phyloP scores from a whole-genome alignment of 257 asterid genomes.

The Capsicum chinense region DNA sequence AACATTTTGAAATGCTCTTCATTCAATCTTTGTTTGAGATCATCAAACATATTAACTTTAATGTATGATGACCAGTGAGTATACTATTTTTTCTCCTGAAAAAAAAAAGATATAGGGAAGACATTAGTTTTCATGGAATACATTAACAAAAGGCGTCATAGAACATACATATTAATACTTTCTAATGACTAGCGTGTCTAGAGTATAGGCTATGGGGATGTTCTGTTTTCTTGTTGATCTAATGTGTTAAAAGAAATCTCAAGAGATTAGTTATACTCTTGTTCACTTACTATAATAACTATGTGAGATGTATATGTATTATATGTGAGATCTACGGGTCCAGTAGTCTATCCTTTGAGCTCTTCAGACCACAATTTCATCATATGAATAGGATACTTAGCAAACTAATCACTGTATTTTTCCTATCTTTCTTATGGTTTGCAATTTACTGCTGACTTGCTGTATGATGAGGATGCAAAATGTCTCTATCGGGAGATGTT shows the following conservation, averaged over 20 bases:
- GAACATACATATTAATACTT: neutral
- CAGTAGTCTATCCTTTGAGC: constrained; percentile 13
- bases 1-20: too few relatives aligned
- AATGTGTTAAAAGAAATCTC: constrained; percentile 9
- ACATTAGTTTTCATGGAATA: too few relatives aligned
- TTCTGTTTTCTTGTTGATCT: constrained; percentile 19
- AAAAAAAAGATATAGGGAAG: too few relatives aligned
- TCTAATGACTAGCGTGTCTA: constrained; percentile 38
- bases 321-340: constrained; percentile 18
- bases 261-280: constrained; percentile 24
- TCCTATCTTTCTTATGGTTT: constrained; percentile 6
- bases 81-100: too few relatives aligned
- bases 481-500: neutral
- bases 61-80: too few relatives aligned
- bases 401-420: neutral
- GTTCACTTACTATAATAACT: constrained; percentile 19
- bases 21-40: too few relatives aligned
- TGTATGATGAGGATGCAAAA: neutral
- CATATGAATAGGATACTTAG: constrained; percentile 8
- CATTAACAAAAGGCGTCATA: too few relatives aligned
- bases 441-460: constrained; percentile 26
- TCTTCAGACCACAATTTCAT: constrained; percentile 14
- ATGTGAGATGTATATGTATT: constrained; percentile 30
- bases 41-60: too few relatives aligned
- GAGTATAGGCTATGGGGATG: constrained; percentile 10